Conservation (phyloP, 495 filamentous ascomycete genomes). For the Melanomma pulvis-pyrius region DNA sequence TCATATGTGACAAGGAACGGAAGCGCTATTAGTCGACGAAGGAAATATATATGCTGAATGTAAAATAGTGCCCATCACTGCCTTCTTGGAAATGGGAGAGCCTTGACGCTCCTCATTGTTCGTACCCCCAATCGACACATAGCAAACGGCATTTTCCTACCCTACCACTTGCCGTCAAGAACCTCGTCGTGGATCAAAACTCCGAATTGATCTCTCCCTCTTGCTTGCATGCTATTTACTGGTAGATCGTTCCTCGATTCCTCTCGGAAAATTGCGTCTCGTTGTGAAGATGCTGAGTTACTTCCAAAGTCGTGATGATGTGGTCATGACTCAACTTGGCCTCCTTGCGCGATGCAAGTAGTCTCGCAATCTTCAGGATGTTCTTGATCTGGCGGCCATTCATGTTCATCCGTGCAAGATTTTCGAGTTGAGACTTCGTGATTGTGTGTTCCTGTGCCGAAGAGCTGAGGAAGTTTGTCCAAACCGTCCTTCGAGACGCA, state of each 20-base stretch:
- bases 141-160: no score
- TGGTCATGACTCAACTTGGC: slow-evolving; percentile 47
- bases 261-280: slow-evolving; percentile 32
- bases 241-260: slow-evolving; percentile 22
- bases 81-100: no score
- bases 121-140: no score
- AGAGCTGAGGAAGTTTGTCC: slow-evolving; percentile 51
- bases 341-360: slow-evolving; percentile 48
- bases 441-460: slow-evolving; percentile 42
- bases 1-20: no score
- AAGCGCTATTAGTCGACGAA: no score
- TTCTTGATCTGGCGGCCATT: slow-evolving; percentile 71
- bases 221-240: no score
- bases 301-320: slow-evolving; percentile 53
- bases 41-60: no score
- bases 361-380: slow-evolving; percentile 59
- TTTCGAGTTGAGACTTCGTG: slow-evolving; percentile 48
- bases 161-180: no score
- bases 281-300: slow-evolving; percentile 49
- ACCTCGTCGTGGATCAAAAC: no score
- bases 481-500: slow-evolving; percentile 43
- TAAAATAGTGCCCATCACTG: no score
- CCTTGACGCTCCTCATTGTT: no score
- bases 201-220: no score
- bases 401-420: slow-evolving; percentile 52